A percentile compares a stretch with the other conserved stretches of the same genome.
These are phyloP conservation scores for Pezicula radicicola DNA, from an alignment of 2,329 filamentous ascomycete genomes.

Conservation along the genomic window DNA sequence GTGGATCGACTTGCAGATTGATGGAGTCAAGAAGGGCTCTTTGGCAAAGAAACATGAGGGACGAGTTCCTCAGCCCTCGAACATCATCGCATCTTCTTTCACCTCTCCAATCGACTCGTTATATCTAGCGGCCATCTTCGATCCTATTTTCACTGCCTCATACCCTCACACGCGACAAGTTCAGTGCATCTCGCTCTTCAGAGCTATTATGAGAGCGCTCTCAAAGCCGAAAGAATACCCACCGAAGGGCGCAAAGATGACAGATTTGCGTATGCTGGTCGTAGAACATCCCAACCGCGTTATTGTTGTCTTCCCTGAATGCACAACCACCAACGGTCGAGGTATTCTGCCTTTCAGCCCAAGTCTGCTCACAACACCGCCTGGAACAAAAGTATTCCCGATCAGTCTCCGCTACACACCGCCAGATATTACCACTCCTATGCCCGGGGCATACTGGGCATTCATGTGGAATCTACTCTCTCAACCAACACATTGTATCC, in stretches of 20 bases:
- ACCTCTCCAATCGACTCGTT: constrained; percentile 91
- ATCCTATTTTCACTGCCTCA: constrained; percentile 87
- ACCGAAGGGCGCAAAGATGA: constrained; percentile 45
- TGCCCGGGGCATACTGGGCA: constrained; percentile 67
- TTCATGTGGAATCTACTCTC: constrained; percentile 88
- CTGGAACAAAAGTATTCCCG: constrained; percentile 78
- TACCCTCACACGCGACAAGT: constrained; percentile 75
- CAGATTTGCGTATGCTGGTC: constrained; percentile 62
- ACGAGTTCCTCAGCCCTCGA: constrained; percentile 74
- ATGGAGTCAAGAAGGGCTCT: constrained; percentile 90
- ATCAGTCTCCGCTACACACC: constrained; percentile 88
- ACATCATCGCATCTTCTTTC: constrained; percentile 85
- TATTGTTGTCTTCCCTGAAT: constrained; percentile 89
- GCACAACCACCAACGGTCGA: constrained; percentile 88
- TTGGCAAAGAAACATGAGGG: constrained; percentile 70
- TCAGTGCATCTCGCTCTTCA: constrained; percentile 70
- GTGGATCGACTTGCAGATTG: constrained; percentile 98
- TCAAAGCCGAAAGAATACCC: constrained; percentile 50
- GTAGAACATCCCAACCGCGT: constrained; percentile 68
- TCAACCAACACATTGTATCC: constrained; percentile 82
- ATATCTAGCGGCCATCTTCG: constrained; percentile 93
- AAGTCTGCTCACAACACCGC: constrained; percentile 65
- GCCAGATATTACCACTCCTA: constrained; percentile 83
- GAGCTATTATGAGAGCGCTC: constrained; percentile 73
- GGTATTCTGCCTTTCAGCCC: constrained; percentile 84